Base-by-base conservation (phyloP, 352 stramenopile genomes). In the Phytopythium cucurbitacearum region DNA sequence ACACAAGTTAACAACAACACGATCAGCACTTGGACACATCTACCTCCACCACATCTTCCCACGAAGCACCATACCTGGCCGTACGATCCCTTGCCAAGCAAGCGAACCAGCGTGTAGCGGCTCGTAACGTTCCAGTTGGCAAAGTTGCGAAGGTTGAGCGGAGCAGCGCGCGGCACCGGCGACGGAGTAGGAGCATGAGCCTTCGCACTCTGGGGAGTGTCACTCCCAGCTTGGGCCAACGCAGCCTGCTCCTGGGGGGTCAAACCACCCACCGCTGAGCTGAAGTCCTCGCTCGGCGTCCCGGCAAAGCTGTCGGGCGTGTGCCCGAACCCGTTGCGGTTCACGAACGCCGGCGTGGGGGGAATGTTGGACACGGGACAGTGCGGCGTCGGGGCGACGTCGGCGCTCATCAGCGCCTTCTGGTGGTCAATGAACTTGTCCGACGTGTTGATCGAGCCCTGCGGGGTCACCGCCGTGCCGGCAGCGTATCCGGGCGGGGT, bases 11-110 rank as follows among this genome's bases (percentile, higher is more conserved):
- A 52, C n/a, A 46, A 37, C 21, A 45, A 15, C 28, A 16, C 35
- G 12, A 53, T 28, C 38, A 13, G 48, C 45, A 32, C 11, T 38
- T 40, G 15, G 28, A 53, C 12, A 45, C 40, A 47, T 32, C 11
- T n/a, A 12, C 0, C 21, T 34, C 5, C 36, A 10, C 4, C 50
- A 10, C 15, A 37, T 11, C 38, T 35, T 39, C 21, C 21, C 21
- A 28, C 10, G 21, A 33, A 37, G 10, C 7, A 37, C 21, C 53
- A 6, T 62, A 89, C 80, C 69, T 95, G 83, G 59, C 85, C 85
- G 53, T 95, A 95, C 5, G 83, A 94, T 10, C 85, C 85, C 47
- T 95, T 92, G 16, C 85, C 85, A 2, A 95, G 60, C 35, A 95
- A 53, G 10, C 85, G 77, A 44, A 95, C 74, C 36, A 95, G 73